These are phyloP conservation scores for Clarireedia hainanense DNA, from an alignment of 2,329 filamentous ascomycete genomes.

Conservation along the genomic window DNA sequence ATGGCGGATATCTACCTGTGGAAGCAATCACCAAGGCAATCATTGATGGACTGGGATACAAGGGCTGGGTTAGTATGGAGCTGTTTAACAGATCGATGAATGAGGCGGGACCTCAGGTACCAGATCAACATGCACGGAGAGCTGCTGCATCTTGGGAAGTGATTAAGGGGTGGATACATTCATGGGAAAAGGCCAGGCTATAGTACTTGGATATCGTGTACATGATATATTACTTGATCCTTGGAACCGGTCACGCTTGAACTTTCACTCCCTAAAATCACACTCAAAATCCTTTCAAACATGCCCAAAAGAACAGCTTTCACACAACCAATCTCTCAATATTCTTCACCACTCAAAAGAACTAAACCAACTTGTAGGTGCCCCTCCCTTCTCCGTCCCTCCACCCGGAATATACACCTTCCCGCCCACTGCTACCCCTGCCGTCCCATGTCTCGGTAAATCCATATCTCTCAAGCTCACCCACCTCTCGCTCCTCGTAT, in stretches of 20 bases:
- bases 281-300: no score
- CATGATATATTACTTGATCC: no score
- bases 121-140: slow-evolving; percentile 42
- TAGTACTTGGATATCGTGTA: no score
- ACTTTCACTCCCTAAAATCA: no score
- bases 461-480: slow-evolving; percentile 23
- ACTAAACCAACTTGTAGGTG: not conserved
- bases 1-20: slow-evolving; percentile 50
- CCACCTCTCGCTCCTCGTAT: slow-evolving; percentile 26
- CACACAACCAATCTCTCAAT: no score
- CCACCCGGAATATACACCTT: slow-evolving; percentile 32
- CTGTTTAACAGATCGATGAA: slow-evolving; percentile 47
- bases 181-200: no score
- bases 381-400: slow-evolving; percentile 15
- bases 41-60: slow-evolving; percentile 42
- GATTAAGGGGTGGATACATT: slow-evolving; percentile 9
- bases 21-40: slow-evolving; percentile 43
- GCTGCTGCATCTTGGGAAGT: slow-evolving; percentile 41
- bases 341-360: not conserved
- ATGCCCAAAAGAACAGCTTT: no score
- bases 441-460: slow-evolving; percentile 31
- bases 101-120: slow-evolving; percentile 36
- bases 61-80: slow-evolving; percentile 52
- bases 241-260: no score
- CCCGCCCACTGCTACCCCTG: slow-evolving; percentile 24